Evolutionary conservation across 2,329 filamentous ascomycete species (phyloP).

Genomic region (Fusarium nisikadoi): DNA sequence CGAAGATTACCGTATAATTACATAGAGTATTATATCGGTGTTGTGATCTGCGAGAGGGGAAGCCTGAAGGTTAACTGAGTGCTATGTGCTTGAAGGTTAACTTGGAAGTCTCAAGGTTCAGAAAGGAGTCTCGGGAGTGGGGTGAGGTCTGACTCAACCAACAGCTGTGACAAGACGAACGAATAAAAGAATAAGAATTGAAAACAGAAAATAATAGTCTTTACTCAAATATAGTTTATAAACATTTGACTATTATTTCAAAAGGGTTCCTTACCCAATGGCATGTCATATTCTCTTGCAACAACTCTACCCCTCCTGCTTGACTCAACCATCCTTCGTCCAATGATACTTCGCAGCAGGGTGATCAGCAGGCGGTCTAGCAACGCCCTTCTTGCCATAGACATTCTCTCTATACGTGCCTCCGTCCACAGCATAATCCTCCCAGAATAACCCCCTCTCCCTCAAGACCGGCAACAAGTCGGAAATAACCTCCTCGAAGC

Average conservation of each 20-base stretch:
- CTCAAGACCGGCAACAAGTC: constrained; percentile 71
- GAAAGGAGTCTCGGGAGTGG: background rate
- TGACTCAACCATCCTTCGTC: constrained; percentile 46
- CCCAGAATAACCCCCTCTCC: constrained; percentile 66
- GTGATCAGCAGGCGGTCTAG: constrained; percentile 51
- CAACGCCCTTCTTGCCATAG: constrained; percentile 49
- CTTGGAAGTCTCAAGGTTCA: background rate
- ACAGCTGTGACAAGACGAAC: too few species aligned
- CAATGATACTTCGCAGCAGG: constrained; percentile 54
- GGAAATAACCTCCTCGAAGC: constrained; percentile 74
- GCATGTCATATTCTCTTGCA: fast-evolving
- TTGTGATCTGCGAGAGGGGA: background rate
- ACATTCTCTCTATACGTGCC: constrained; percentile 58
- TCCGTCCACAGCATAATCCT: constrained; percentile 55
- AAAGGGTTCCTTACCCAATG: background rate
- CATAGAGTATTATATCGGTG: too few species aligned
- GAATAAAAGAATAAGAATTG: fast-evolving
- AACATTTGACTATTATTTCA: background rate
- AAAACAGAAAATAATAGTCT: background rate
- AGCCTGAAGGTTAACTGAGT: background rate
- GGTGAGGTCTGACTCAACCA: background rate
- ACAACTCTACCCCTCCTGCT: background rate
- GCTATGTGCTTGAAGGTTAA: background rate
- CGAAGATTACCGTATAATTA: fast-evolving
- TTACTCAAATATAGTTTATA: background rate